phyloP scores from a whole-genome alignment of 2,329 filamentous ascomycete species.

The Dryadomyces quercivorus region DNA sequence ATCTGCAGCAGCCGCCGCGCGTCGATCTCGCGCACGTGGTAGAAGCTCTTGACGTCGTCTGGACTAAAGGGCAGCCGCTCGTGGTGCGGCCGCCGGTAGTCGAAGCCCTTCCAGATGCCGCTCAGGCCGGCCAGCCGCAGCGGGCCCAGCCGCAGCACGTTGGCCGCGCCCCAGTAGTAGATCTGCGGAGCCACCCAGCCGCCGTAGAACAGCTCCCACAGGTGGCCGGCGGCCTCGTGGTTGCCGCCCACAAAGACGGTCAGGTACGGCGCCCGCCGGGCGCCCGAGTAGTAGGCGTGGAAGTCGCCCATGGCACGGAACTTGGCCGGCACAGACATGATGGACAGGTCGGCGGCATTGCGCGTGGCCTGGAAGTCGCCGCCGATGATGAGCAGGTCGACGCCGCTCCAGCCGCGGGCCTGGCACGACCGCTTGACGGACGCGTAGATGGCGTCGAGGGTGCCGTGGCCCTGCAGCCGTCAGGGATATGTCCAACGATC shows the following conservation, averaged over 20 bases:
- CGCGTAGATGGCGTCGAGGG: conserved; percentile 81
- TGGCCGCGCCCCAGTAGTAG: conserved; percentile 91
- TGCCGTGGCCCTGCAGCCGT: conserved; percentile 65
- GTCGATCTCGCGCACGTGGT: conserved; percentile 83
- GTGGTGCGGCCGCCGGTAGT: conserved; percentile 72
- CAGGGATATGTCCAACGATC: neutral
- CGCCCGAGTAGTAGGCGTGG: conserved; percentile 82
- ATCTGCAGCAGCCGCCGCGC: conserved; percentile 79
- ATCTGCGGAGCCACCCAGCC: conserved; percentile 97
- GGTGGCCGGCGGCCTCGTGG: conserved; percentile 82
- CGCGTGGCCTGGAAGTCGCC: conserved; percentile 89
- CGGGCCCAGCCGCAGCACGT: conserved; percentile 71
- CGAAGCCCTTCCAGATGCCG: conserved; percentile 87
- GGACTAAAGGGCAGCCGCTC: conserved; percentile 77
- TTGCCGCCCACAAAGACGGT: conserved; percentile 93
- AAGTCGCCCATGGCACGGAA: conserved; percentile 87
- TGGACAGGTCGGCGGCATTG: conserved; percentile 75
- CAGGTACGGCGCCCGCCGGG: conserved; percentile 65
- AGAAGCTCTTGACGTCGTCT: conserved; percentile 69
- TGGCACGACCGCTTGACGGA: conserved; percentile 58
- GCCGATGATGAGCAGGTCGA: conserved; percentile 88
- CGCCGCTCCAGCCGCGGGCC: conserved; percentile 61
- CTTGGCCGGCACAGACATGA: conserved; percentile 82
- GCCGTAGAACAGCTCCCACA: conserved; percentile 90
- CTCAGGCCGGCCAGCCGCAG: conserved; percentile 81